phyloP scores from a whole-genome alignment of 805 yeast species.

The Yamadazyma philogaea region DNA sequence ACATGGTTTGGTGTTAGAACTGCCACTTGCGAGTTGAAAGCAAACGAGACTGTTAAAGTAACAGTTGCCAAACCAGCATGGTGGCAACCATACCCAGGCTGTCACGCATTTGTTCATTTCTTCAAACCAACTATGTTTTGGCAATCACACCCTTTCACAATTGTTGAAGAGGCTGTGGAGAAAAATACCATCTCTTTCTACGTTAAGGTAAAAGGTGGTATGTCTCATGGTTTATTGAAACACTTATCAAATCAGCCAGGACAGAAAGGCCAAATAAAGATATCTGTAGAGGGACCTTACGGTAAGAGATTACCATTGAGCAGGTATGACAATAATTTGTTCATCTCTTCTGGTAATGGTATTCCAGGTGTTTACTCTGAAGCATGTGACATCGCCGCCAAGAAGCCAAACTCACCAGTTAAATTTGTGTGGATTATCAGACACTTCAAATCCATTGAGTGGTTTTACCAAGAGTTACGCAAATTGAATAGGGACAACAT shows the following conservation, averaged over 20 bases:
- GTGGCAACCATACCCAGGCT: conserved; percentile 42
- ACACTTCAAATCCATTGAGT: conserved; percentile 36
- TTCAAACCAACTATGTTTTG: conserved; percentile 39
- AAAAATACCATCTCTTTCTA: conserved; percentile 45
- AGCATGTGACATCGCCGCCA: conserved; percentile 25
- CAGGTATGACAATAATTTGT: conserved; percentile 27
- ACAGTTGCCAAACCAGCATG: conserved; percentile 45
- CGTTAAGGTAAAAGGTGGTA: conserved; percentile 43
- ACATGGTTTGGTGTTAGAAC: conserved; percentile 30
- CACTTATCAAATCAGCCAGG: conserved; percentile 32
- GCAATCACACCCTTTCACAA: conserved; percentile 47
- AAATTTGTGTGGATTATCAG: conserved; percentile 41
- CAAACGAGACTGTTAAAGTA: conserved; percentile 45
- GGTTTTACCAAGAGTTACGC: conserved; percentile 37
- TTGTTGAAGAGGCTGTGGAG: conserved; percentile 22
- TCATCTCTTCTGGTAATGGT: conserved; percentile 41
- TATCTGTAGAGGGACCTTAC: conserved; percentile 40
- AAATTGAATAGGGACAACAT: conserved; percentile 30
- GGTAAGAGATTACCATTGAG: conserved; percentile 31
- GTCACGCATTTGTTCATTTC: conserved; percentile 39
- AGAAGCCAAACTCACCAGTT: conserved; percentile 12
- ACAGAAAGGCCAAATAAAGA: conserved; percentile 27
- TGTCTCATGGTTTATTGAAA: conserved; percentile 35
- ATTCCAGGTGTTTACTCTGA: conserved; percentile 37
- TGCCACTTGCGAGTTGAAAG: conserved; percentile 35